Evolutionary conservation across 164 flowering plant species (phyloP), one percentile per base, ranked within the genome.

Genomic region (Vitis riparia): DNA sequence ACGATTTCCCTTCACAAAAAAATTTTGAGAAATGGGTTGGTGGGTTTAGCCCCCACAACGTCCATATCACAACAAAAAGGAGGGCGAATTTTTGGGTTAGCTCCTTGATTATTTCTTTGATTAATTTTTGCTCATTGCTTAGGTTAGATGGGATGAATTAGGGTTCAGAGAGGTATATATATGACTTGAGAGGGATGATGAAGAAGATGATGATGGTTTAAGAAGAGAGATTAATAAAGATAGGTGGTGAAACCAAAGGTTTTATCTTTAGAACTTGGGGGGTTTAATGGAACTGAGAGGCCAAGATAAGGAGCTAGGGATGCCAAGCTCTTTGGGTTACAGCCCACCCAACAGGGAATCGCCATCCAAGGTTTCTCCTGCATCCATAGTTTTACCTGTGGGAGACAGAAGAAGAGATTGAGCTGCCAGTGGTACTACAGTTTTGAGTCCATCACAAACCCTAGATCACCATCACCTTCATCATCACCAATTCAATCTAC

Each of bases 221-320:
- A 19, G 62, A 57, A 51, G 64, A 17, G 23, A 37, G 1, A 29
- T 23, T 15, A 32, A 66, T 60, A 51, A 64, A 59, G 55, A 27
- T 11, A 2, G 27, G 19, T 53, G 30, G n/a, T 51, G 55, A 59
- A 17, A 48, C 23, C 60, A 65, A 29, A 63, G n/a, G 12, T 53
- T 47, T 9, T 9, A 44, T 59, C 27, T 32, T 5, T 16, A 11
- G 29, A 11, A 17, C 27, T 58, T 6, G 13, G 50, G 3, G 48
- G 55, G 15, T 58, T 63, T 51, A 60, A 83, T 85, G 86, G 85
- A 84, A 56, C 51, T 81, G 62, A 73, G 77, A 75, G 78, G 79
- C 16, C 75, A 76, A 62, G 81, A 76, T 1, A 70, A 75, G 71
- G 78, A 73, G 59, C 50, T 71, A 65, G 72, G 70, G 65, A 77